Base-by-base conservation (phyloP, 169 alveolate genomes). In the Eimeria necatrix region DNA sequence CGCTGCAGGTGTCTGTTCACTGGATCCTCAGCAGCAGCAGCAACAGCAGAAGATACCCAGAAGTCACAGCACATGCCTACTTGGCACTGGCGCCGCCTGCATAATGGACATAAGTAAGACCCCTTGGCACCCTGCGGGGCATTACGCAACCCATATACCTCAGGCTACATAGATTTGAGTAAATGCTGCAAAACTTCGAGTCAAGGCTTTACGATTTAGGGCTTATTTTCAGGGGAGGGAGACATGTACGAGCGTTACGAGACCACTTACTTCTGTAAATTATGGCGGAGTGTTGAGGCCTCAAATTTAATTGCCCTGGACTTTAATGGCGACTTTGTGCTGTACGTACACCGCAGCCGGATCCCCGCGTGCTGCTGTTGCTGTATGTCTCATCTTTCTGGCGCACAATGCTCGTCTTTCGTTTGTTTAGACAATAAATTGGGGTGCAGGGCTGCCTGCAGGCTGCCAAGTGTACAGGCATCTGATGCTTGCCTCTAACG, bases 251-350 rank as follows among this genome's bases (percentile, higher is more conserved):
- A 83, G 59, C 91, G 91, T 20, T 83, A 83, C 91, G 91, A 83
- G 91, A 18, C 91, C 32, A 61, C 46, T 41, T 83, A 83, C 76
- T 83, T 83, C 20, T 83, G 76, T 53, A 53, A 48, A 26, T 56
- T 90, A 49, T 90, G 94, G 94, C 76, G 89, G 4, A 90, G 94
- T 46, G 70, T 90, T 22, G 95, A 90, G 59, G 95, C 95, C 10
- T 56, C 73, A 49, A 51, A 49, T n/a, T 12, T 90, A 22, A 80
- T 83, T 51, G 95, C 86, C 22, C n/a, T 90, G 59, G 95, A 90
- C 51, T 90, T 52, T 83, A 80, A 90, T 81, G 95, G 91, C 78
- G 76, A 59, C 71, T 60, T 74, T 22, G 78, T 90, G 52, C 95
- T 90, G 95, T 90, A 71, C 84, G 94, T 53, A 24, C 89, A 22